Percentiles rank a stretch among this genome's conserved stretches.
Evolutionary conservation across 2,329 filamentous ascomycete genomes (phyloP).

Genomic region (Fusarium denticulatum): DNA sequence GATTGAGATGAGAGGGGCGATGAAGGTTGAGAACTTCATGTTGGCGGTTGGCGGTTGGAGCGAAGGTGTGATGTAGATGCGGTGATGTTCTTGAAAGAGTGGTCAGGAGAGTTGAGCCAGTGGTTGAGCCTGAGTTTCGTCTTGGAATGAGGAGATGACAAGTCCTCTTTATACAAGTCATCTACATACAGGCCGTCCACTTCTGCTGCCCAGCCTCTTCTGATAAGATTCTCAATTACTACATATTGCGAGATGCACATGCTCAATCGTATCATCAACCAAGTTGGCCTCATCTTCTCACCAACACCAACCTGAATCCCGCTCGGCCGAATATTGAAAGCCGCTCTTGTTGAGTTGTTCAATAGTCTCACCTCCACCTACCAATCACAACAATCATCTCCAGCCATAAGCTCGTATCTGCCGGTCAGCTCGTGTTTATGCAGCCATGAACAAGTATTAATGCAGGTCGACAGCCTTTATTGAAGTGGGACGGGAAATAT

Average conservation of each 20-base stretch:
- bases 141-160: neutral
- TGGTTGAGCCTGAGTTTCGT: neutral
- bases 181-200: neutral
- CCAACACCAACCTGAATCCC: neutral
- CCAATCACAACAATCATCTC: neutral
- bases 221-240: neutral
- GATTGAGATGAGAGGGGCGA: slow-evolving; percentile 16
- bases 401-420: slow-evolving; percentile 38
- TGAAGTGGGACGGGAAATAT: slow-evolving; percentile 22
- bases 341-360: neutral
- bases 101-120: slow-evolving; percentile 3
- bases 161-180: slow-evolving; percentile 2
- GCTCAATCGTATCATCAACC: neutral
- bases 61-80: neutral
- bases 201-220: too few species aligned
- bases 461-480: slow-evolving; percentile 29
- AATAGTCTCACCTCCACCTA: neutral
- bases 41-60: slow-evolving; percentile 17
- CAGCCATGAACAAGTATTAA: slow-evolving; percentile 10
- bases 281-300: neutral
- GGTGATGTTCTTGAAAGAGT: slow-evolving; percentile 1
- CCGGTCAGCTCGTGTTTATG: slow-evolving; percentile 26
- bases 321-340: neutral
- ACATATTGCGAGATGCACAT: neutral
- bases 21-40: slow-evolving; percentile 27